phyloP scores from a whole-genome alignment of 2,329 filamentous ascomycete species.

The Ophiocordyceps australis region DNA sequence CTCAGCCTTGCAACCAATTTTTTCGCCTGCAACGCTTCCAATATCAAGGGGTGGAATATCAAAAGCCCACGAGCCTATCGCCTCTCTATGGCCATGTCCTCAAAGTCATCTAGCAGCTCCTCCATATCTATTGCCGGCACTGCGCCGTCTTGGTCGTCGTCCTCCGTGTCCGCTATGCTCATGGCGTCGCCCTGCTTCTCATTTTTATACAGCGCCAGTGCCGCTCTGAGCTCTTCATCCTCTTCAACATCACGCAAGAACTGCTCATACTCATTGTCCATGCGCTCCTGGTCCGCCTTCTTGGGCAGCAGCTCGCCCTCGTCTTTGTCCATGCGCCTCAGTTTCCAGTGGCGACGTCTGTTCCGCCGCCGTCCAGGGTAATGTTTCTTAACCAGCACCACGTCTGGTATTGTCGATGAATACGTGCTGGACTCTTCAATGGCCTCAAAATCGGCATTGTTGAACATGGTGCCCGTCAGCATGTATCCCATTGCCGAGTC shows the following conservation, averaged over 20 bases:
- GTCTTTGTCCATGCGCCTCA: constrained; percentile 84
- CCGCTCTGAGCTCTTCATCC: constrained; percentile 71
- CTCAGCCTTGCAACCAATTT: too few relatives aligned
- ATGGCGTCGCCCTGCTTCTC: constrained; percentile 41
- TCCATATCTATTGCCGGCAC: constrained; percentile 59
- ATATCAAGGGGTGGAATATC: constrained; percentile 1
- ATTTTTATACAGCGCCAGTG: constrained; percentile 73
- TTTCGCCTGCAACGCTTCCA: too few relatives aligned
- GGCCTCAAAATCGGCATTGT: constrained; percentile 70
- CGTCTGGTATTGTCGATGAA: constrained; percentile 67
- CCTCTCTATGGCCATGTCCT: constrained; percentile 48
- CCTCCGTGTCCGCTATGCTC: constrained; percentile 46
- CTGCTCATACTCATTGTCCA: constrained; percentile 91
- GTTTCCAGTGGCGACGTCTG: constrained; percentile 73
- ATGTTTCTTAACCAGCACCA: constrained; percentile 92
- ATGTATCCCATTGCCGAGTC: constrained; percentile 94
- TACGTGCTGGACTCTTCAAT: constrained; percentile 65
- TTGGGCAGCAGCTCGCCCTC: constrained; percentile 74
- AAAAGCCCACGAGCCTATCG: too few relatives aligned
- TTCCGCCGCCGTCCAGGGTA: constrained; percentile 72
- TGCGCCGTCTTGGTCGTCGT: constrained; percentile 44
- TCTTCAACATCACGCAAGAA: constrained; percentile 96
- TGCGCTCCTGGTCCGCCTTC: constrained; percentile 71
- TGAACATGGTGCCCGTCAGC: constrained; percentile 78
- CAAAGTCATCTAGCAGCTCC: constrained; percentile 80